Base-by-base conservation (phyloP, 169 alveolate genomes). In the Plasmodium cynomolgi region DNA sequence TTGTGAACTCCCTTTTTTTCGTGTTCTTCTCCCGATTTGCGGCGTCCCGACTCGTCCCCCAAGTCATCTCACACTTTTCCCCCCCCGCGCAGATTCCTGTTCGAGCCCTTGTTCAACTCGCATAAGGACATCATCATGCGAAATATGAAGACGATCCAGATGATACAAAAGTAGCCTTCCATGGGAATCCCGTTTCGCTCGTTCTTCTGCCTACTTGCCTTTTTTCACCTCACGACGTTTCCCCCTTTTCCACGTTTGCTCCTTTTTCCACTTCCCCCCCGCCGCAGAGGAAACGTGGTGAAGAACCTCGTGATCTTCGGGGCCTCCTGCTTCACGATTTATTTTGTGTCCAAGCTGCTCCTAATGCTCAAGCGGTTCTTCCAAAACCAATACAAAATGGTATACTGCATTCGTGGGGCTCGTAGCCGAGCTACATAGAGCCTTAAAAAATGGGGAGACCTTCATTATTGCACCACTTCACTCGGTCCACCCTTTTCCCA, bases 301-400 rank as follows among this genome's bases (percentile, higher is more conserved):
- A 90, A 90, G 50, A 79, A 20, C 34, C 29, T 79, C 34, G 56
- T 81, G 11, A 90, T 90, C 26, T 80, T 90, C n/a, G 73, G 75
- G 80, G 91, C 91, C 15, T 81, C 94, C 3, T 90, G 94, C 29
- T 33, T 90, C 26, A 90, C 91, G 20, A 80, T 90, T 68, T 62
- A 20, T 37, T 3, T 62, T 33, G 41, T 90, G 34, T 20, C 91
- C 56, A 72, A 62, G 9, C 91, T 81, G 2, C 83, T 90, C n/a
- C 5, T 90, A 9, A 56, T 90, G 84, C 79, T 90, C 13, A 37
- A 83, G 68, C 82, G 39, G 20, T 90, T 90, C 82, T 90, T 90
- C 74, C 94, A 90, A 29, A 90, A 90, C 47, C 94, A 90, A 17
- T 90, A 90, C 34, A 90, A 90, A 68, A 81, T 80, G 83, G 94